Conservation (phyloP, 1,284 basidiomycete species). For the Salmacisia buchloeana region DNA sequence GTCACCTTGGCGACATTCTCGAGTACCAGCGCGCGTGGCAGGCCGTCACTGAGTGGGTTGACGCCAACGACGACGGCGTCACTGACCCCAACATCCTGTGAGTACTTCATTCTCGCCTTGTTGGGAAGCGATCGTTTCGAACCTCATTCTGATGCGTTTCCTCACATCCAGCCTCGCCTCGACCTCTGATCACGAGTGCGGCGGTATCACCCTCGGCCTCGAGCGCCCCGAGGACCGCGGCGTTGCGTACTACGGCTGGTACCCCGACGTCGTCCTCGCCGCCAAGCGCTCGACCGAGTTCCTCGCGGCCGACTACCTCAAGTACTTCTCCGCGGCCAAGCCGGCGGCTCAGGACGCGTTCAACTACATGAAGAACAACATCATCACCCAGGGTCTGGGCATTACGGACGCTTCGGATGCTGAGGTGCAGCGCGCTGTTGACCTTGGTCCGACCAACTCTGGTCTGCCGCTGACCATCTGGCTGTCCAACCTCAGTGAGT, state of each 20-base stretch:
- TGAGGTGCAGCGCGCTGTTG: conserved; percentile 26
- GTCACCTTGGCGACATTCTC: conserved; percentile 39
- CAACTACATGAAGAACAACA: conserved; percentile 28
- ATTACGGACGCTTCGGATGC: conserved; percentile 29
- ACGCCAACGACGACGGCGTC: conserved; percentile 21
- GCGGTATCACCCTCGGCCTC: conserved; percentile 37
- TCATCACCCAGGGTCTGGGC: conserved; percentile 27
- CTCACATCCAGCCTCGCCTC: conserved; percentile 22
- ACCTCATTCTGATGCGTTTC: background rate
- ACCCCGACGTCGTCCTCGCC: conserved; percentile 38
- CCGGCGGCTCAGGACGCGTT: conserved; percentile 34
- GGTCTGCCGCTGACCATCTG: conserved; percentile 13
- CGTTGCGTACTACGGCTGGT: conserved; percentile 25
- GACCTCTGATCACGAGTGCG: conserved; percentile 47
- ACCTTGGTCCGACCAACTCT: conserved; percentile 23
- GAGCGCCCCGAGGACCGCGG: conserved; percentile 31
- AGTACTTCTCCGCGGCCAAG: conserved; percentile 30
- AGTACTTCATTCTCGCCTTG: background rate
- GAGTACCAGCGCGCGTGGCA: conserved; percentile 38
- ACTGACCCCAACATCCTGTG: conserved; percentile 29
- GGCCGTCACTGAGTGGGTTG: conserved; percentile 34
- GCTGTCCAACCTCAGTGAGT: conserved; percentile 3
- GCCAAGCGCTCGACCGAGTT: conserved; percentile 44
- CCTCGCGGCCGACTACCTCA: conserved; percentile 27
- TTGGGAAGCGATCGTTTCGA: too few species aligned